Evolutionary conservation across 331 rosid genomes (phyloP).

Genomic region (Telfairia occidentalis): DNA sequence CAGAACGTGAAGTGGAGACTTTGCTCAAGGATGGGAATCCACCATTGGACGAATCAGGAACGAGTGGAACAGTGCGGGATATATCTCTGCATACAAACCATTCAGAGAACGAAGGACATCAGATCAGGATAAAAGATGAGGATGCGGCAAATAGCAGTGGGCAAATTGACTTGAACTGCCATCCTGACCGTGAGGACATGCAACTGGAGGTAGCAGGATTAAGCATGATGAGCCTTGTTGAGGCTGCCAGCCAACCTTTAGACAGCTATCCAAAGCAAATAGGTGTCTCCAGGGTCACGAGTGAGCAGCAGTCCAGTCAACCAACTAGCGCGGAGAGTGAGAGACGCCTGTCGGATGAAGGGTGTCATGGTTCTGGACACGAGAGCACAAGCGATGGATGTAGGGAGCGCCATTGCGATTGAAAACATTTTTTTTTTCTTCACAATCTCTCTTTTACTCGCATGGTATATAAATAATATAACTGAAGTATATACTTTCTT

Average conservation of each 20-base stretch:
- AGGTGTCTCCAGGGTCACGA: constrained; percentile 22
- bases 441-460: not conserved
- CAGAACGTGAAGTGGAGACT: constrained; percentile 46
- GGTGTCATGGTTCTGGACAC: constrained; percentile 24
- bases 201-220: constrained; percentile 33
- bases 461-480: constrained; percentile 5
- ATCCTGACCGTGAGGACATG: constrained; percentile 59
- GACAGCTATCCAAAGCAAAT: constrained; percentile 26
- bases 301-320: constrained; percentile 25
- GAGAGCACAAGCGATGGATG: constrained; percentile 30
- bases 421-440: constrained; percentile 19
- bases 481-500: not conserved
- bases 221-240: constrained; percentile 30
- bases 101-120: constrained; percentile 30
- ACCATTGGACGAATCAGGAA: constrained; percentile 17
- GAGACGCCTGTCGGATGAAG: constrained; percentile 32
- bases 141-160: constrained; percentile 43
- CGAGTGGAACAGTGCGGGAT: constrained; percentile 28
- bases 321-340: constrained; percentile 30
- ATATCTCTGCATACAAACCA: constrained; percentile 17
- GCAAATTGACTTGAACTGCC: constrained; percentile 64
- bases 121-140: constrained; percentile 26
- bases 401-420: constrained; percentile 28
- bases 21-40: constrained; percentile 20
- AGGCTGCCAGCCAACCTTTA: constrained; percentile 20